Evolutionary conservation across 352 stramenopile species (phyloP).

Genomic region (Globisporangium nodosum): DNA sequence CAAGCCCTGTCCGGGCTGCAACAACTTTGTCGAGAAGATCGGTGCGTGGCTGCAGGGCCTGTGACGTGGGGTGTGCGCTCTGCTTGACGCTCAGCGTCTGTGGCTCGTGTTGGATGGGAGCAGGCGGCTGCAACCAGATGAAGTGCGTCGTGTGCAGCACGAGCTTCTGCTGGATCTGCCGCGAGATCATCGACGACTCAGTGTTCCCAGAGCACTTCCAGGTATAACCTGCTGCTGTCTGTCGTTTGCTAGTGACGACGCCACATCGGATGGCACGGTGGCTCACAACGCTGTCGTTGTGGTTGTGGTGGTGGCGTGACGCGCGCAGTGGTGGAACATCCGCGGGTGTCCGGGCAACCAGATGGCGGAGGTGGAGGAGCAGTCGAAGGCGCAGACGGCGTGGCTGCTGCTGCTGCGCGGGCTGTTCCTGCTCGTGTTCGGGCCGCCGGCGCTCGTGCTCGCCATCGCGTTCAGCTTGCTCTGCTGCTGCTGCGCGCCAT

Average conservation of each 20-base stretch:
- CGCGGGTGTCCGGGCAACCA: conserved; percentile 65
- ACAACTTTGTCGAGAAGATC: conserved; percentile 87
- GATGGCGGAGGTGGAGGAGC: conserved; percentile 54
- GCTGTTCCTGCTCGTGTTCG: conserved; percentile 61
- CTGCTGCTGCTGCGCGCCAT: conserved; percentile 65
- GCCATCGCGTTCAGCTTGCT: conserved; percentile 47
- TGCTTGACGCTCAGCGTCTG: no score
- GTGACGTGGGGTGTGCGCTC: no score
- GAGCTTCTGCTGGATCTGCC: conserved; percentile 90
- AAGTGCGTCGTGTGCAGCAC: conserved; percentile 77
- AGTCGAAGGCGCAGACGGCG: conserved; percentile 32
- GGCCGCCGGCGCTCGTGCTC: conserved; percentile 51
- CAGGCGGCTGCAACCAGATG: conserved; percentile 90
- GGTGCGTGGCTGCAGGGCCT: conserved; percentile 12
- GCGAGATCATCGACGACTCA: conserved; percentile 70
- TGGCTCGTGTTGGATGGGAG: no score
- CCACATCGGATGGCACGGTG: no score
- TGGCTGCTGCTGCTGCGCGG: conserved; percentile 31
- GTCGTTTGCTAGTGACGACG: no score
- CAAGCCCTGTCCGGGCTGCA: conserved; percentile 84
- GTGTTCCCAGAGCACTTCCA: conserved; percentile 87
- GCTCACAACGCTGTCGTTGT: background rate
- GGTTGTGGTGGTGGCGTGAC: no score
- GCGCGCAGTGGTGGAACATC: conserved; percentile 71
- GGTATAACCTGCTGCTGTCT: conserved; percentile 13